These are phyloP conservation scores for Sporothrix pallida DNA, from an alignment of 2,329 filamentous ascomycete species.

Conservation along the genomic window DNA sequence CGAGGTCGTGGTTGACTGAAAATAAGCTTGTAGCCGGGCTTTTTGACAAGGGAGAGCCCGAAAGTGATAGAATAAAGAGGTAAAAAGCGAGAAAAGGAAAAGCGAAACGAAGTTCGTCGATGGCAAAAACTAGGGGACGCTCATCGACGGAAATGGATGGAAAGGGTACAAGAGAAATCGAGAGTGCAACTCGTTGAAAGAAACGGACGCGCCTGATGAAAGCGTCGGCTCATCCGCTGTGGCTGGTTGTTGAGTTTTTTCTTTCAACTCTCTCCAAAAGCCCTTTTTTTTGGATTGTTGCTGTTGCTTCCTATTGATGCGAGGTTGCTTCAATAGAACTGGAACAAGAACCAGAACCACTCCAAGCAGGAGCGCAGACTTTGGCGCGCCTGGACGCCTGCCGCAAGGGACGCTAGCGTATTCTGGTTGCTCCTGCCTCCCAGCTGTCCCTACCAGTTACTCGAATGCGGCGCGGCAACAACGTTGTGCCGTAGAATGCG, in stretches of 20 bases:
- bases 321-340: background rate
- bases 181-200: conserved; percentile 10
- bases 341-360: background rate
- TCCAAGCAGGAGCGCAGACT: conserved; percentile 18
- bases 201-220: conserved; percentile 27
- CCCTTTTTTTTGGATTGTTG: background rate
- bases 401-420: conserved; percentile 14
- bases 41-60: background rate
- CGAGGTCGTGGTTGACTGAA: background rate
- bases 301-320: background rate
- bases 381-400: conserved; percentile 22
- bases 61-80: background rate
- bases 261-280: background rate
- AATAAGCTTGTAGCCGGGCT: background rate
- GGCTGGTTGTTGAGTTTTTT: conserved; percentile 15
- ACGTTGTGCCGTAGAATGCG: conserved; percentile 3
- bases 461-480: conserved; percentile 15
- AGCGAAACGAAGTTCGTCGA: background rate
- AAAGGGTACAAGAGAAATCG: background rate
- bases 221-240: conserved; percentile 11
- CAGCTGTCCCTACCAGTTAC: background rate
- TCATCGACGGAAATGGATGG: conserved; percentile 1
- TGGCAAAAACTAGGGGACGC: background rate
- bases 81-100: background rate
- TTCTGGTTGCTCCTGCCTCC: conserved; percentile 21